Conservation (phyloP, 768 basidiomycete genomes). For the Amanita pseudoporphyria region DNA sequence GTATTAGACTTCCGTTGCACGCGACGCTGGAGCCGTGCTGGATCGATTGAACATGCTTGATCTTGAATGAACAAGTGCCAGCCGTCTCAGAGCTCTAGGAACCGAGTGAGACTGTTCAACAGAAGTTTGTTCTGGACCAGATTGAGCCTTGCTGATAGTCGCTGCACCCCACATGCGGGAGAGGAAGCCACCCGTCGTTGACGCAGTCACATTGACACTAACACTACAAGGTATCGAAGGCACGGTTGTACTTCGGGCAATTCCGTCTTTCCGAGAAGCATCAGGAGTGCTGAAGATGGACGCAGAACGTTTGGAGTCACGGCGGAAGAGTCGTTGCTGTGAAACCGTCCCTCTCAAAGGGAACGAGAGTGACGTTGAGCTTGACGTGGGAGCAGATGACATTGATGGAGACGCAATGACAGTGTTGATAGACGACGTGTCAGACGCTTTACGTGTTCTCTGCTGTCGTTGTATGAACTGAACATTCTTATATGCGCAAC, state of each 20-base stretch:
- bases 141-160: neutral
- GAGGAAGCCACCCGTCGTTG: slow-evolving; percentile 2
- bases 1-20: neutral
- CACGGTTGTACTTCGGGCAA: neutral
- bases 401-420: slow-evolving; percentile 24
- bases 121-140: neutral
- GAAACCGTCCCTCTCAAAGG: slow-evolving; percentile 4
- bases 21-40: neutral
- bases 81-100: slow-evolving; percentile 4
- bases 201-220: slow-evolving; percentile 1
- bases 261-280: neutral
- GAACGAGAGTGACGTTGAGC: slow-evolving; percentile 4
- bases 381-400: slow-evolving; percentile 1
- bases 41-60: slow-evolving; percentile 6
- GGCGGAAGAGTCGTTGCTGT: slow-evolving; percentile 4
- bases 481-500: slow-evolving; percentile 9
- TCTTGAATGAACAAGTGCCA: slow-evolving; percentile 8
- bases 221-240: slow-evolving; percentile 6
- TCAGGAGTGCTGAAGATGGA: slow-evolving; percentile 4
- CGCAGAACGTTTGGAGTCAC: slow-evolving; percentile 2
- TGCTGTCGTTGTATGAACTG: slow-evolving; percentile 16
- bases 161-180: slow-evolving; percentile 8
- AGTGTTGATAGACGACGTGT: slow-evolving; percentile 44
- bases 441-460: slow-evolving; percentile 35
- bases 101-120: slow-evolving; percentile 1